Base-by-base conservation (phyloP, 257 asterid species). In the Thymus quinquecostatus region DNA sequence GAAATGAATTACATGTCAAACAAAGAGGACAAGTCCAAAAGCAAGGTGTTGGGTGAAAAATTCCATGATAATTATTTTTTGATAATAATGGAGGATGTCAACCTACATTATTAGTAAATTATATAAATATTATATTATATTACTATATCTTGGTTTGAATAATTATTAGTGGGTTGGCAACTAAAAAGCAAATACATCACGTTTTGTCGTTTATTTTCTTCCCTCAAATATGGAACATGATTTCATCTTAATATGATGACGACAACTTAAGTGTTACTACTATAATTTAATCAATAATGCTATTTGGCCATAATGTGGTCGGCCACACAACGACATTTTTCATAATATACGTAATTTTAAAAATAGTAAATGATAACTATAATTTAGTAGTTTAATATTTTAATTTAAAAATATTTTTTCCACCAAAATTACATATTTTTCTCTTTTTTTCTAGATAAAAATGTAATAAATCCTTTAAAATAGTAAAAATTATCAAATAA, bases 221-320 rank as follows among this genome's bases (percentile, higher is more conserved):
- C 69, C 67, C 58, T 49, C 10, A 71, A 67, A 63, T 44, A 63
- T 78, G 82, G 70, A 50, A 48, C 14, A 63, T 77, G 74, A 77
- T 81, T 69, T 77, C 78, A 65, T 71, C 34, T 73, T 79, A 55
- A 53, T 76, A 66, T 68, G 60, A 34, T 72, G 63, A 69, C 68
- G 76, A 10, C 5, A 33, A 69, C 64, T 48, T 43, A 11, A 40
- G 21, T 43, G 49, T 1, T 47, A 10, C 21, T 21, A 64, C 53
- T 40, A n/a, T 50, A 48, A 73, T 58, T 8, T 14, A 38, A 38
- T 38, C n/a, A n/a, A n/a, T n/a, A n/a, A n/a, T n/a, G n/a, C n/a
- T n/a, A n/a, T n/a, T n/a, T n/a, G n/a, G n/a, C n/a, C n/a, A n/a
- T n/a, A n/a, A n/a, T n/a, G n/a, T n/a, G n/a, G n/a, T n/a, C n/a